Base-by-base conservation (phyloP, 306 rosid species). In the Cicer pinnatifidum region DNA sequence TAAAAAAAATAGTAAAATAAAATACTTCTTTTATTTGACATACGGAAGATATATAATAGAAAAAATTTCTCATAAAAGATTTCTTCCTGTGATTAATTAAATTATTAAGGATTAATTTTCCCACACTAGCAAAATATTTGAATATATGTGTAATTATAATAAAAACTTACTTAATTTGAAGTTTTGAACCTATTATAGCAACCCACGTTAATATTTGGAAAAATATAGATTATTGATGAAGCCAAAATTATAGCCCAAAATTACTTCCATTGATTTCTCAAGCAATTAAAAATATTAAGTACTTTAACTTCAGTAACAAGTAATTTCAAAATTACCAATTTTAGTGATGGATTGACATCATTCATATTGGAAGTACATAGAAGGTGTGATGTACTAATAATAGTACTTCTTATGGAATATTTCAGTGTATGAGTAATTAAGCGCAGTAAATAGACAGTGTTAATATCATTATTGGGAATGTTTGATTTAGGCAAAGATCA, bases 401-500 rank as follows among this genome's bases (percentile, higher is more conserved):
- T 0, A 61, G 46, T n/a, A 9, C 23, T 53, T 16, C 0, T 0
- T 53, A 57, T 57, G 40, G 63, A 19, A 57, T 23, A 57, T 39
- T 40, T 1, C 9, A 62, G 12, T 11, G 5, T 39, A 8, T 4
- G 33, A 40, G 50, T 63, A 40, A 61, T 61, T 61, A 61, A 12
- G 5, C 6, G 37, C 0, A 54, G 0, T 54, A 62, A 62, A 13
- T 62, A 37, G n/a, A 61, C 19, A 38, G 68, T 39, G 53, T 66
- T 65, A 7, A 43, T 17, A 65, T 65, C 10, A 65, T 16, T 40
- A 40, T 20, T 16, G 9, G 15, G 52, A 43, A 43, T 4, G 10
- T 65, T 57, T 41, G 11, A n/a, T 65, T 63, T 46, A 67, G 72
- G 72, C 72, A 46, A 67, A 67, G 20, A 67, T 67, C 72, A 47